phyloP scores from a whole-genome alignment of 2,329 filamentous ascomycete species.

The Geosmithia flava region DNA sequence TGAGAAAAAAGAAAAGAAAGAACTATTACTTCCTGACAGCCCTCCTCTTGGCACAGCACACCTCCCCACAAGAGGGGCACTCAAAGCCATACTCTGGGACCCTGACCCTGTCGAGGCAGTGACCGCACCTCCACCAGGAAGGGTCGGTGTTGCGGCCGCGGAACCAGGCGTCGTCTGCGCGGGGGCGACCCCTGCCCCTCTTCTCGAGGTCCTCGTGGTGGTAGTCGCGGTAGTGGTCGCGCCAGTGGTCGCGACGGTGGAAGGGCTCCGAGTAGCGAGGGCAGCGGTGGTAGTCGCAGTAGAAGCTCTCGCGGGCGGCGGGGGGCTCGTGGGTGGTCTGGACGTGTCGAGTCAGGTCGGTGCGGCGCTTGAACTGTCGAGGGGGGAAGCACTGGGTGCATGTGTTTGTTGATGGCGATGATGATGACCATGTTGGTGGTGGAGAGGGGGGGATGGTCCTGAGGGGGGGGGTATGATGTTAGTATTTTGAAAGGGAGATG shows the following conservation, averaged over 20 bases:
- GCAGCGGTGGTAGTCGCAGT: slow-evolving; percentile 41
- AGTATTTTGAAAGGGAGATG: too few species aligned
- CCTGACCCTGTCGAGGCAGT: slow-evolving; percentile 34
- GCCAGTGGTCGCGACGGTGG: slow-evolving; percentile 41
- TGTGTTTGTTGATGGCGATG: neutral
- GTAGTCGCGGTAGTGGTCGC: slow-evolving; percentile 42
- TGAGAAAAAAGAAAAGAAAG: too few species aligned
- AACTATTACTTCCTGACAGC: neutral
- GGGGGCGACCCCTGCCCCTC: slow-evolving; percentile 16
- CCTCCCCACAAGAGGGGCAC: slow-evolving; percentile 31
- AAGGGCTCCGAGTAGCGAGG: slow-evolving; percentile 31
- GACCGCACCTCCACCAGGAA: slow-evolving; percentile 42
- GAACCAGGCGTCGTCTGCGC: slow-evolving; percentile 23
- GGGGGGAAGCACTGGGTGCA: slow-evolving; percentile 23
- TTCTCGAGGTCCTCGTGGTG: slow-evolving; percentile 42
- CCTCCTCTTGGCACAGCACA: slow-evolving; percentile 1
- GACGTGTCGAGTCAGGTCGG: slow-evolving; percentile 42
- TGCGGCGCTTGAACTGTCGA: slow-evolving; percentile 35
- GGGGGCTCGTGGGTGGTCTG: slow-evolving; percentile 32
- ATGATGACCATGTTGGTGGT: neutral
- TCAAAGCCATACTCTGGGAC: slow-evolving; percentile 26
- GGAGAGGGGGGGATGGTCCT: neutral
- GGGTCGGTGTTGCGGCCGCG: slow-evolving; percentile 22
- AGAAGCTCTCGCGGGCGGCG: slow-evolving; percentile 26
- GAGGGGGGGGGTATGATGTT: neutral